A percentile compares a stretch with the other conserved stretches of the same genome.
phyloP scores from a whole-genome alignment of 345 rosid genomes.

The Boechera stricta region DNA sequence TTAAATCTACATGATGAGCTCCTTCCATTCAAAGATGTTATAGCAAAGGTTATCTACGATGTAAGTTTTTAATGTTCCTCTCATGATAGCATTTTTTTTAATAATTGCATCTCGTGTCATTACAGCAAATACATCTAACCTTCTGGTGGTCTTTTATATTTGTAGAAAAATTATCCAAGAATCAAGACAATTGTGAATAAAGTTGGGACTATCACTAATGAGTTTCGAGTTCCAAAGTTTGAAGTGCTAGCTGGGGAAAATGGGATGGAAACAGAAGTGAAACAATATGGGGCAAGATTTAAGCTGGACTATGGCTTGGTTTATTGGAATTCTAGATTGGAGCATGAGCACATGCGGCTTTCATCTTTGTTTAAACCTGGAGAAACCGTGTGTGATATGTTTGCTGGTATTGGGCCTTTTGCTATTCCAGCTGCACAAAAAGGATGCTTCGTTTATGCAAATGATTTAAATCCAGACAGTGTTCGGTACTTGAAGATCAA shows the following conservation, averaged over 20 bases:
- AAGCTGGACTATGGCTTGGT: conserved; percentile 88
- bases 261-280: conserved; percentile 87
- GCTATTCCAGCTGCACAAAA: conserved; percentile 93
- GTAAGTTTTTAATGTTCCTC: conserved; percentile 54
- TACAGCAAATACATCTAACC: conserved; percentile 19
- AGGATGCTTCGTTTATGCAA: conserved; percentile 90
- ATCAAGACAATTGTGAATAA: conserved; percentile 86
- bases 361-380: conserved; percentile 76
- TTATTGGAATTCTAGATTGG: conserved; percentile 96
- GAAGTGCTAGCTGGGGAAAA: conserved; percentile 87
- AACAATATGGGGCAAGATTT: conserved; percentile 90
- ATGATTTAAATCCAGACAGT: conserved; percentile 89
- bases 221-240: conserved; percentile 93
- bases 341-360: conserved; percentile 87
- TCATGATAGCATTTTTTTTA: conserved; percentile 5
- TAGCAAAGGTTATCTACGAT: conserved; percentile 92
- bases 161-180: conserved; percentile 89
- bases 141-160: conserved; percentile 17
- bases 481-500: conserved; percentile 77
- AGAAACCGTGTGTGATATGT: conserved; percentile 92
- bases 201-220: conserved; percentile 80
- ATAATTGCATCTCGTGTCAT: neutral
- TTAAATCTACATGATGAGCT: conserved; percentile 86
- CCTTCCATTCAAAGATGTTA: conserved; percentile 79
- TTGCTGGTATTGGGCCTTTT: conserved; percentile 97